Conservation (phyloP, 2,329 filamentous ascomycete genomes). For the Neodidymelliopsis sp. region DNA sequence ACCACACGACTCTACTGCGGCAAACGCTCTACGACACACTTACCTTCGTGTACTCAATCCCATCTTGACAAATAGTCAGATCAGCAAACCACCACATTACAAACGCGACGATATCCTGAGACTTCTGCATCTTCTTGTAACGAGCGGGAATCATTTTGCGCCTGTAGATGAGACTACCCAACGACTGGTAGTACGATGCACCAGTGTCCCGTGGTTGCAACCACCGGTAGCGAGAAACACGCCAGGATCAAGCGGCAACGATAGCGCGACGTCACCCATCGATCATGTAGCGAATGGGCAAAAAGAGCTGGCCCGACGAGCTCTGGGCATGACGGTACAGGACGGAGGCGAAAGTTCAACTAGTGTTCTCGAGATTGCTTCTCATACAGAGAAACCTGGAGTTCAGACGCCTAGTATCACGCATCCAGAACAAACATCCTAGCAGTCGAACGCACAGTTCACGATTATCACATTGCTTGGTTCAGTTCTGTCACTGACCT, state of each 20-base stretch:
- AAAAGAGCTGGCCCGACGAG: slow-evolving; percentile 48
- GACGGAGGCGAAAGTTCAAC: slow-evolving; percentile 46
- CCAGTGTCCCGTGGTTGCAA: slow-evolving; percentile 73
- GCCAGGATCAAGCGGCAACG: slow-evolving; percentile 11
- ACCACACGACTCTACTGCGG: slow-evolving; percentile 73
- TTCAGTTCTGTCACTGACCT: background rate
- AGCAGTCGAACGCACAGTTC: slow-evolving; percentile 17
- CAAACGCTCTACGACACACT: slow-evolving; percentile 77
- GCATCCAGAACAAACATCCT: slow-evolving; percentile 15
- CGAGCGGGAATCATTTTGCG: slow-evolving; percentile 76
- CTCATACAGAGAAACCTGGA: slow-evolving; percentile 51
- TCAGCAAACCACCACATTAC: slow-evolving; percentile 86
- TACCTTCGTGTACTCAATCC: slow-evolving; percentile 94
- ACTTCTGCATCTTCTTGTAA: slow-evolving; percentile 73
- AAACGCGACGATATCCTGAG: slow-evolving; percentile 85
- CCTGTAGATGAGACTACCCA: slow-evolving; percentile 82
- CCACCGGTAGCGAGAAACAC: slow-evolving; percentile 34
- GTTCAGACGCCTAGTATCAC: slow-evolving; percentile 51
- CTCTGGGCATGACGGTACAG: slow-evolving; percentile 50
- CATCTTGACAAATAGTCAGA: slow-evolving; percentile 87
- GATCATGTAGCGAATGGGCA: slow-evolving; percentile 39
- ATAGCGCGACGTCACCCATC: slow-evolving; percentile 33
- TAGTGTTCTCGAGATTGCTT: slow-evolving; percentile 50
- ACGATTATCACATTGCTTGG: background rate
- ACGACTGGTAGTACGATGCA: slow-evolving; percentile 77